Percentiles rank a stretch among this genome's conserved stretches.
Conservation (phyloP, 1,139 yeast genomes). For the Geotrichum histeridarum region DNA sequence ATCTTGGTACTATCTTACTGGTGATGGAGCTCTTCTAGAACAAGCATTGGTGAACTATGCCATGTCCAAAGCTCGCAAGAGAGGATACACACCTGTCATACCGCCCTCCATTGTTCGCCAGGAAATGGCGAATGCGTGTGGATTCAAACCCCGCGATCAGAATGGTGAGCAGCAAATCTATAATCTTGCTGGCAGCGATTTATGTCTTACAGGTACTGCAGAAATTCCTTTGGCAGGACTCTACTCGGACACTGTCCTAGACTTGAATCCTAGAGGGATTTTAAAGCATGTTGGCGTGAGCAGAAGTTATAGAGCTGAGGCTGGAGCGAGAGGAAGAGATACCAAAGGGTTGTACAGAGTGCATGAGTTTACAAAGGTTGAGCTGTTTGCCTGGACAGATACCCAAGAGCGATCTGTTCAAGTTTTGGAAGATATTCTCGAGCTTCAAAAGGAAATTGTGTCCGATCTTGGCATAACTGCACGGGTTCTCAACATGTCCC, state of each 20-base stretch:
- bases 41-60: constrained; percentile 85
- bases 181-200: constrained; percentile 44
- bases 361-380: constrained; percentile 97
- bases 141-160: constrained; percentile 89
- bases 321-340: constrained; percentile 93
- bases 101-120: constrained; percentile 86
- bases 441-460: constrained; percentile 62
- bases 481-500: constrained; percentile 81
- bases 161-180: constrained; percentile 85
- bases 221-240: constrained; percentile 90
- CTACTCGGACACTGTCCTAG: constrained; percentile 43
- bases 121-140: constrained; percentile 82
- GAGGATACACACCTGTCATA: constrained; percentile 64
- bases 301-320: constrained; percentile 90
- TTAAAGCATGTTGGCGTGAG: constrained; percentile 71
- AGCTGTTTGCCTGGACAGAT: constrained; percentile 69
- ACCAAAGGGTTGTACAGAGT: constrained; percentile 91
- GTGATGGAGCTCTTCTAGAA: constrained; percentile 85
- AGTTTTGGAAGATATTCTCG: constrained; percentile 57
- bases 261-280: constrained; percentile 42
- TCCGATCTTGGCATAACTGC: constrained; percentile 70
- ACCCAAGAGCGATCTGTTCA: constrained; percentile 40
- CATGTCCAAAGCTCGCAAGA: constrained; percentile 54
- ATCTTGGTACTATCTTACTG: constrained; percentile 81
- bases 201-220: constrained; percentile 88